Percentiles rank a stretch among this genome's conserved stretches.
Evolutionary conservation across 2,329 filamentous ascomycete genomes (phyloP).

Genomic region (Pestalotiopsis sp.): DNA sequence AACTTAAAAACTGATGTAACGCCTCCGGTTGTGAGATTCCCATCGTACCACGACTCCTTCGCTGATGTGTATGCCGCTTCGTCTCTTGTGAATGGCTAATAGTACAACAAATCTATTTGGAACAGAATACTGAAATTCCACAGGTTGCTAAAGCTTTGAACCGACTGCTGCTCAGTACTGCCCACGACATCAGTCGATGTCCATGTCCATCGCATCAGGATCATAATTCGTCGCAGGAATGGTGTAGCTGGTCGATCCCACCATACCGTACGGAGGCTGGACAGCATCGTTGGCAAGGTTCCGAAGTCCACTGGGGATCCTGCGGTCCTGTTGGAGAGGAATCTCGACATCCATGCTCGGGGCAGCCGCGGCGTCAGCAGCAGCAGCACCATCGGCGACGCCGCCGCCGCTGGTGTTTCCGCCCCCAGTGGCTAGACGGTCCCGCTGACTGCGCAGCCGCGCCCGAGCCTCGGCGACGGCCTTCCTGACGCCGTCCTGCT

Average conservation of each 20-base stretch:
- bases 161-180: background rate
- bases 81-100: background rate
- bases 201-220: conserved; percentile 46
- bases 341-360: background rate
- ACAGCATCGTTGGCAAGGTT: conserved; percentile 16
- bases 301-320: conserved; percentile 14
- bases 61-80: background rate
- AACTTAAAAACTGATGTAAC: background rate
- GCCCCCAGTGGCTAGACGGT: conserved; percentile 38
- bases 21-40: background rate
- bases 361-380: background rate
- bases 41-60: background rate
- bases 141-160: background rate
- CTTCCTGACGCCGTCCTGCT: conserved; percentile 77
- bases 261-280: background rate
- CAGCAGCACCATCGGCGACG: background rate
- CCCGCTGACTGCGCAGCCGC: conserved; percentile 63
- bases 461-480: conserved; percentile 81
- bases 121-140: background rate
- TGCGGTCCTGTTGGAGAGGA: background rate
- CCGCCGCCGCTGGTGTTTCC: conserved; percentile 13
- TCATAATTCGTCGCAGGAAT: background rate
- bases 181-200: conserved; percentile 6
- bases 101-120: background rate
- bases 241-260: background rate